Conservation (phyloP, 805 yeast species). For the Wickerhamiella azyma region DNA sequence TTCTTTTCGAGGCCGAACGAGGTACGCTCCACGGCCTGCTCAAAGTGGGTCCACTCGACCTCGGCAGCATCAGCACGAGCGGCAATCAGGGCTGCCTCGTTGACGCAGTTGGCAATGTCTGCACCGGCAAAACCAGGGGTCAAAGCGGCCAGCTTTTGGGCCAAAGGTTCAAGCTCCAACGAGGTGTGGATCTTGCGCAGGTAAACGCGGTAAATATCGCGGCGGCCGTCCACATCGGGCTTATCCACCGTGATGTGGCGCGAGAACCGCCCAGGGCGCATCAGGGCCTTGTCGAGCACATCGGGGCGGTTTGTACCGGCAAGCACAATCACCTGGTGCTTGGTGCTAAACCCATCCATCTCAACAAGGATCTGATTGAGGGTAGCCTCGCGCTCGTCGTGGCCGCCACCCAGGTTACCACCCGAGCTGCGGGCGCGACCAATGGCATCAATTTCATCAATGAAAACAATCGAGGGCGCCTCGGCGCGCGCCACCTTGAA, state of each 20-base stretch:
- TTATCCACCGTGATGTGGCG: conserved; percentile 83
- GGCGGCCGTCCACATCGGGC: conserved; percentile 92
- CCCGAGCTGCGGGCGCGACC: conserved; percentile 69
- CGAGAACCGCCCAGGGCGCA: conserved; percentile 97
- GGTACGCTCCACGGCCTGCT: conserved; percentile 92
- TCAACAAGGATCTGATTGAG: conserved; percentile 91
- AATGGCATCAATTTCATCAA: conserved; percentile 99
- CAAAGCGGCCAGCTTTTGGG: conserved; percentile 83
- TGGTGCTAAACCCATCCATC: conserved; percentile 91
- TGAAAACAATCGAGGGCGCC: conserved; percentile 93
- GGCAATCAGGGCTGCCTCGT: conserved; percentile 94
- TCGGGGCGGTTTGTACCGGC: conserved; percentile 98
- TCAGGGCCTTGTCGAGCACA: conserved; percentile 77
- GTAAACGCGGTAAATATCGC: conserved; percentile 82
- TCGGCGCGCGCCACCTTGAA: conserved; percentile 83
- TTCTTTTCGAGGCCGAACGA: conserved; percentile 93
- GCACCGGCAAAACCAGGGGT: conserved; percentile 99
- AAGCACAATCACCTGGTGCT: conserved; percentile 88
- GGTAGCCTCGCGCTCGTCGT: conserved; percentile 95
- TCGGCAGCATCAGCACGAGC: conserved; percentile 66
- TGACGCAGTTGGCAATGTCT: conserved; percentile 91
- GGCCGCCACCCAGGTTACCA: conserved; percentile 48
- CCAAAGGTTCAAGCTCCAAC: conserved; percentile 40
- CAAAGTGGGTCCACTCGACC: conserved; percentile 72
- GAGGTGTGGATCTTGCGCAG: conserved; percentile 54